Percentiles rank a stretch among this genome's conserved stretches.
Evolutionary conservation across 345 rosid species (phyloP).

Genomic region (Syzygium jambos): DNA sequence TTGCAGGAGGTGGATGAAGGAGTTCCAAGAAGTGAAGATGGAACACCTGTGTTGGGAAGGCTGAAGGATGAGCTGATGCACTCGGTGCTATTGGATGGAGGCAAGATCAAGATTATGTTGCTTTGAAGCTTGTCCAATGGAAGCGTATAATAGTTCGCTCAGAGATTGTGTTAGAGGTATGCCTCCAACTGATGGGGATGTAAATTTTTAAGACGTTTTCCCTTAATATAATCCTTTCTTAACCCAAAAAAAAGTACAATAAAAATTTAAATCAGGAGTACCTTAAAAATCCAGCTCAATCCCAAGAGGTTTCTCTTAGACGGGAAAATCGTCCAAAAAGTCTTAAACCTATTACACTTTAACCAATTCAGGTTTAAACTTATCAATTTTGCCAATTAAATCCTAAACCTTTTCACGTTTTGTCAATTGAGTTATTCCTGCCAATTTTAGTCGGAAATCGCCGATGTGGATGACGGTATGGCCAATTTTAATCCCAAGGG

Average conservation of each 20-base stretch:
- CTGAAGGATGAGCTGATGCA: background rate
- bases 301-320: background rate
- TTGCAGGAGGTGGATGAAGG: background rate
- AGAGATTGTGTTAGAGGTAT: no score
- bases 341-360: no score
- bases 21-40: background rate
- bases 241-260: background rate
- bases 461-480: no score
- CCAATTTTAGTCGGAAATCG: no score
- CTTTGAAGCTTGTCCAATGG: background rate
- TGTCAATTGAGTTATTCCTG: no score
- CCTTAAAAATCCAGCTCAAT: background rate
- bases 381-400: no score
- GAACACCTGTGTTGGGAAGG: background rate
- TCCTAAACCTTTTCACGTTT: no score
- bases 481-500: no score
- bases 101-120: background rate
- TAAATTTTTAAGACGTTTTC: background rate
- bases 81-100: background rate
- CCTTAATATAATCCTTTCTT: background rate
- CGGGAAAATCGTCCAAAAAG: no score
- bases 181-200: background rate
- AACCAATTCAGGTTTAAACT: no score
- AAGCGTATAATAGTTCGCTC: no score
- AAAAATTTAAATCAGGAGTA: background rate